Evolutionary conservation across 1,284 basidiomycete species (phyloP).

Genomic region (Trametes pubescens): DNA sequence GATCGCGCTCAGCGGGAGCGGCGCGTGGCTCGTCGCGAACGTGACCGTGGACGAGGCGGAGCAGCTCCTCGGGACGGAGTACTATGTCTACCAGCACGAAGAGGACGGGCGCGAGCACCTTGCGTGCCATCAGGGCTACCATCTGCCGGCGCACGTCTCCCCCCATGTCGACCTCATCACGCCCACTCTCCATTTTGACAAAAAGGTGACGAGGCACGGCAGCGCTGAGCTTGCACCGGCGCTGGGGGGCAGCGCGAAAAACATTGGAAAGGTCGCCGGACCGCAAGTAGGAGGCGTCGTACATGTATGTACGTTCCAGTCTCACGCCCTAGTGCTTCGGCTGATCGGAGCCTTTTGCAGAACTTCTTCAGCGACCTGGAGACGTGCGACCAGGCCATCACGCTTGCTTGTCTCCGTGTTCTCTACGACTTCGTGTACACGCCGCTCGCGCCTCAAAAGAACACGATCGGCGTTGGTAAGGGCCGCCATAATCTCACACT

Average conservation of each 20-base stretch:
- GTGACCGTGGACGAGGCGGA: constrained; percentile 56
- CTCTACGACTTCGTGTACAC: constrained; percentile 59
- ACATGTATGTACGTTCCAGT: constrained; percentile 50
- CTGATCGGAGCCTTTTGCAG: constrained; percentile 5
- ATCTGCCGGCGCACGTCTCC: constrained; percentile 34
- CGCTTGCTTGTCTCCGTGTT: constrained; percentile 59
- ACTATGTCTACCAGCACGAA: constrained; percentile 52
- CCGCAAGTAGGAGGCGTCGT: constrained; percentile 49
- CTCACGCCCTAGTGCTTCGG: not conserved
- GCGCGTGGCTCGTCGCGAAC: constrained; percentile 54
- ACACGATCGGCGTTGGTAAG: constrained; percentile 59
- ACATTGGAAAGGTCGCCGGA: constrained; percentile 21
- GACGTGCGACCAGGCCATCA: constrained; percentile 53
- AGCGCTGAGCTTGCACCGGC: constrained; percentile 14
- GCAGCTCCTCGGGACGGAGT: constrained; percentile 53
- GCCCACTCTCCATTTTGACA: constrained; percentile 38
- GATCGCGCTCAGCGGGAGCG: constrained; percentile 46
- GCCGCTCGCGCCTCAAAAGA: constrained; percentile 51
- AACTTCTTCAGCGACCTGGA: constrained; percentile 24
- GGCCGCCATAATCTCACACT: constrained; percentile 35
- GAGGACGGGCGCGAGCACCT: constrained; percentile 29
- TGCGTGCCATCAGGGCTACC: constrained; percentile 32
- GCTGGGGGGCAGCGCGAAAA: constrained; percentile 18
- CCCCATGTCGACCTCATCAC: constrained; percentile 36
- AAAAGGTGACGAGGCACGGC: constrained; percentile 23